Evolutionary conservation across 1,139 yeast genomes (phyloP), one percentile per base, ranked within the genome.

Genomic region (Citeromyces siamensis): DNA sequence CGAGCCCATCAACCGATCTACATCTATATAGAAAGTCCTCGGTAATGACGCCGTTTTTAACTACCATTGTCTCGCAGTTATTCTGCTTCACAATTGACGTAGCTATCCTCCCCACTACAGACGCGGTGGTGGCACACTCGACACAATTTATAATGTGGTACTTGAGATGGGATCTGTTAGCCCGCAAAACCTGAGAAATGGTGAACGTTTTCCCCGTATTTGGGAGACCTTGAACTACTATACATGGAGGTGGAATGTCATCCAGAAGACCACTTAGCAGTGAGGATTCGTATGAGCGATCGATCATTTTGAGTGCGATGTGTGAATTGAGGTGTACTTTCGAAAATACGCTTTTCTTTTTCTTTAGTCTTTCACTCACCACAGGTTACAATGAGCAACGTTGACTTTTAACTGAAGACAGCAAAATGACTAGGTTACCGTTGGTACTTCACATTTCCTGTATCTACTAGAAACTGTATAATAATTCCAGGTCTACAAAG

Each of bases 161-260:
- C 17, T 26, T 26, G 31, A 26, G 4, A n/a, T n/a, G n/a, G n/a
- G n/a, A n/a, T 12, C 17, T 14, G 17, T 6, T 8, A 10, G 5
- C 9, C 16, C 16, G 12, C 31, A 26, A 26, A 17, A 26, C 6
- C 16, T 14, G 12, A 4, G 17, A 12, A 5, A 26, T 20, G 2
- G 48, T 45, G 36, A 40, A 45, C 4, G 54, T 40, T 39, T 55
- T 55, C 3, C 59, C 59, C 26, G 56, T 44, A 8, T 53, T 48
- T 21, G 45, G 38, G 4, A 52, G 43, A 1, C 58, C 59, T 37
- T 53, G 58, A 4, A 54, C 34, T 2, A 51, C 35, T 10, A 54
- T 5, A 2, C 50, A 40, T 7, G 38, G 38, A 1, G 55, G 49
- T 2, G 44, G 40, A 23, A 41, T 33, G 9, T 44, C 19, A 6